phyloP scores from a whole-genome alignment of 2,329 filamentous ascomycete species.

The Colletotrichum orbiculare region DNA sequence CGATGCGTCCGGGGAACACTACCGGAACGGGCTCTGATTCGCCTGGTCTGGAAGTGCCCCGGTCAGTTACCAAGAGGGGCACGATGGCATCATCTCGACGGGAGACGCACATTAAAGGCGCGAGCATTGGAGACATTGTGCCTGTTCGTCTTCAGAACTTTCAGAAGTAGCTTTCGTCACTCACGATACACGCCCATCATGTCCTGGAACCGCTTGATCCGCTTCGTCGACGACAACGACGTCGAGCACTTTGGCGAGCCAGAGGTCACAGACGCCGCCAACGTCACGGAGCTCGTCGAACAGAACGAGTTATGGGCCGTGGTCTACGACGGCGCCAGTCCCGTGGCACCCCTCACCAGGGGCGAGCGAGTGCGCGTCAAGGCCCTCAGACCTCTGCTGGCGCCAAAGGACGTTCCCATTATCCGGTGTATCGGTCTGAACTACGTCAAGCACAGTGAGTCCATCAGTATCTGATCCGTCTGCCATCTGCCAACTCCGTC shows the following conservation, averaged over 20 bases:
- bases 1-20: not conserved
- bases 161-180: not conserved
- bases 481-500: not conserved
- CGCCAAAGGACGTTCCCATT: constrained; percentile 47
- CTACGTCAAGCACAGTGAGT: constrained; percentile 50
- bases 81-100: not conserved
- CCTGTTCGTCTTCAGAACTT: too few species aligned
- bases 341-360: constrained; percentile 39
- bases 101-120: constrained; percentile 18
- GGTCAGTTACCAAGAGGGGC: constrained; percentile 4
- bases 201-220: constrained; percentile 47
- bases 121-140: not conserved
- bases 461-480: not conserved
- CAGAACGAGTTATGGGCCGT: constrained; percentile 44
- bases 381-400: constrained; percentile 44
- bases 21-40: constrained; percentile 15
- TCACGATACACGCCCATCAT: constrained; percentile 4
- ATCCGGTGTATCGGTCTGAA: constrained; percentile 51
- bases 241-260: constrained; percentile 49
- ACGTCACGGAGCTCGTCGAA: constrained; percentile 41
- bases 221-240: constrained; percentile 48
- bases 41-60: not conserved
- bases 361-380: constrained; percentile 47
- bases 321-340: constrained; percentile 45
- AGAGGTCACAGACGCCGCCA: constrained; percentile 40